Conservation (phyloP, 2,329 filamentous ascomycete genomes). For the Furcasterigmium furcatum region DNA sequence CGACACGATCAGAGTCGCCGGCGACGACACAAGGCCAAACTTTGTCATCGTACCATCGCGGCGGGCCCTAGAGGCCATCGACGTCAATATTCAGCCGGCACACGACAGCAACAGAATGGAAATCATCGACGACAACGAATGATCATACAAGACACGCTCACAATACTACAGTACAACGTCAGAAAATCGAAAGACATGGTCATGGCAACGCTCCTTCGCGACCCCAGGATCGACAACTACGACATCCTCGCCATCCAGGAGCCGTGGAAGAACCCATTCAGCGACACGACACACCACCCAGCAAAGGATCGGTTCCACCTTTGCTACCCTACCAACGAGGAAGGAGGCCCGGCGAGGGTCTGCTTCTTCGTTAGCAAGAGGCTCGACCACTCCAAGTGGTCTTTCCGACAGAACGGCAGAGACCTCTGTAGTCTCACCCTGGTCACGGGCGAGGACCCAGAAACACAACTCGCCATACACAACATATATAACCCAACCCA, state of each 20-base stretch:
- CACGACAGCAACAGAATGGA: conserved; percentile 4
- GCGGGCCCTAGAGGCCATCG: conserved; percentile 2
- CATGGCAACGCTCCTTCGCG: conserved; percentile 2
- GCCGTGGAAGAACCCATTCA: conserved; percentile 2
- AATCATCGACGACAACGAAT: conserved; percentile 1
- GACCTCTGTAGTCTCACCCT: conserved; percentile 2
- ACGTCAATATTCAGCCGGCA: conserved; percentile 1
- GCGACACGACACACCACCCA: conserved; percentile 1
- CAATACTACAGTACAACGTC: conserved; percentile 5
- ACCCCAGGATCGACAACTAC: conserved; percentile 4
- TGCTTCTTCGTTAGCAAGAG: conserved; percentile 3
- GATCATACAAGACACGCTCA: conserved; percentile 1
- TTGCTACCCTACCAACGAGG: neutral
- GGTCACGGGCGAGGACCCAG: neutral
- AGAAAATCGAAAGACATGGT: conserved; percentile 4
- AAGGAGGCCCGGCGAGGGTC: neutral
- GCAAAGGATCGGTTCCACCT: conserved; percentile 5
- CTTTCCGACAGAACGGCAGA: conserved; percentile 1
- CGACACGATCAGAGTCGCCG: neutral
- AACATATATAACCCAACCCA: conserved; percentile 1
- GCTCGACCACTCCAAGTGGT: conserved; percentile 1
- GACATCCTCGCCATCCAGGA: conserved; percentile 4
- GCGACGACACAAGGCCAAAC: neutral
- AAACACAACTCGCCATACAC: neutral
- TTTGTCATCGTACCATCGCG: neutral